A percentile compares a stretch with the other conserved stretches of the same genome.
phyloP scores from a whole-genome alignment of 2,329 filamentous ascomycete species.

The Penicillium hesseltinei region DNA sequence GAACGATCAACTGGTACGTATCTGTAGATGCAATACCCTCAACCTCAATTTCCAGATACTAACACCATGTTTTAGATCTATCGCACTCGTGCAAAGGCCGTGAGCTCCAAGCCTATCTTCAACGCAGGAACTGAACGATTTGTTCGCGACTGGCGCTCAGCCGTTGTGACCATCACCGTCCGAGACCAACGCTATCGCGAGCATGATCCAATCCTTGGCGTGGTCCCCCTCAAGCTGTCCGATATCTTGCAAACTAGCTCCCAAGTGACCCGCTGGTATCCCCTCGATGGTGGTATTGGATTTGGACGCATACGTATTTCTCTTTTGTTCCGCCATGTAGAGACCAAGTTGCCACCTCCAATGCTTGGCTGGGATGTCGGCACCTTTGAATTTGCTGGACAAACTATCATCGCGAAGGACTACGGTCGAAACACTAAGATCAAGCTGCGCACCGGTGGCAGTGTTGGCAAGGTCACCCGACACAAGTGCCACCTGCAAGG shows the following conservation, averaged over 20 bases:
- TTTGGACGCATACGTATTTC: conserved; percentile 89
- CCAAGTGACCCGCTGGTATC: conserved; percentile 88
- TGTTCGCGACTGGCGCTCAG: conserved; percentile 86
- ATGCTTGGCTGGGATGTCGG: conserved; percentile 94
- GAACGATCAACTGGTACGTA: conserved; percentile 74
- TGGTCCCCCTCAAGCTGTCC: conserved; percentile 82
- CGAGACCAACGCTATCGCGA: conserved; percentile 85
- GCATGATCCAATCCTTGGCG: conserved; percentile 90
- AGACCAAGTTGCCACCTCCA: conserved; percentile 76
- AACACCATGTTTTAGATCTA: conserved; percentile 58
- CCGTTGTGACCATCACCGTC: conserved; percentile 81
- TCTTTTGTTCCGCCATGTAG: conserved; percentile 83
- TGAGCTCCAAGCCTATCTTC: conserved; percentile 93
- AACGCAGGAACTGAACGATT: conserved; percentile 95
- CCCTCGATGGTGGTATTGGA: conserved; percentile 89
- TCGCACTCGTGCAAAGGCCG: conserved; percentile 90
- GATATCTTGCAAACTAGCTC: conserved; percentile 86
- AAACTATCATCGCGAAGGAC: conserved; percentile 63
- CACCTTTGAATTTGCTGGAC: conserved; percentile 81
- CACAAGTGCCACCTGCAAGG: conserved; percentile 61
- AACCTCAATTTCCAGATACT: background rate
- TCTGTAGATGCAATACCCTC: background rate
- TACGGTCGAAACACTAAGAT: conserved; percentile 67
- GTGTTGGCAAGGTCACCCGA: conserved; percentile 67
- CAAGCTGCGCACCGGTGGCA: conserved; percentile 79